Evolutionary conservation across 2,329 filamentous ascomycete species (phyloP).

Genomic region (Microascus cirrosus): DNA sequence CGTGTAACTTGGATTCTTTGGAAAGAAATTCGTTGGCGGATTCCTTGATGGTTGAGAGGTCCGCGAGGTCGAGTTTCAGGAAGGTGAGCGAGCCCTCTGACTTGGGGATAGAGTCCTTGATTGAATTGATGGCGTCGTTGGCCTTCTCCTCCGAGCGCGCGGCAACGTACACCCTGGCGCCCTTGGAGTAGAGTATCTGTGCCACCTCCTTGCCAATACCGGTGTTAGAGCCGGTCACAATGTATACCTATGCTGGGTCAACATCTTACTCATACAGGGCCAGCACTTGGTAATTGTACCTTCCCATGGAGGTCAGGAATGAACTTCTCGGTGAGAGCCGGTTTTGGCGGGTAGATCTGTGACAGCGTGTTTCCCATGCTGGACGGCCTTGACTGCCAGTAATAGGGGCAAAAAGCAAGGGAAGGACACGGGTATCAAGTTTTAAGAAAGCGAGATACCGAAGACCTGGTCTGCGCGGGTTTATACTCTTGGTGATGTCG

Average conservation of each 20-base stretch:
- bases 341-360: slow-evolving; percentile 8
- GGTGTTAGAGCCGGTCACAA: slow-evolving; percentile 34
- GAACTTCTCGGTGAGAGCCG: slow-evolving; percentile 40
- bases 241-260: slow-evolving; percentile 24
- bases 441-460: too few species aligned
- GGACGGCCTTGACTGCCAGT: neutral
- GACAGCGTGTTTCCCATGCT: neutral
- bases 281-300: slow-evolving; percentile 30
- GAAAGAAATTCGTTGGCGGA: slow-evolving; percentile 19
- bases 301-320: slow-evolving; percentile 44
- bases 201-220: slow-evolving; percentile 40
- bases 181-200: slow-evolving; percentile 39
- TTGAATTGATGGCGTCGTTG: slow-evolving; percentile 27
- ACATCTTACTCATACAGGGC: neutral
- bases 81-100: slow-evolving; percentile 28
- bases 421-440: too few species aligned
- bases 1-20: slow-evolving; percentile 20
- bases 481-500: too few species aligned
- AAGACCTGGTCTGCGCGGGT: neutral
- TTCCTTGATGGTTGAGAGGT: slow-evolving; percentile 21
- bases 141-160: slow-evolving; percentile 34
- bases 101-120: slow-evolving; percentile 22
- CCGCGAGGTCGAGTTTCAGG: slow-evolving; percentile 31
- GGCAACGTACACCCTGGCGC: slow-evolving; percentile 44
- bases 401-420: neutral